These are phyloP conservation scores for Rosellinia necatrix DNA, from an alignment of 2,329 filamentous ascomycete species.

Conservation along the genomic window DNA sequence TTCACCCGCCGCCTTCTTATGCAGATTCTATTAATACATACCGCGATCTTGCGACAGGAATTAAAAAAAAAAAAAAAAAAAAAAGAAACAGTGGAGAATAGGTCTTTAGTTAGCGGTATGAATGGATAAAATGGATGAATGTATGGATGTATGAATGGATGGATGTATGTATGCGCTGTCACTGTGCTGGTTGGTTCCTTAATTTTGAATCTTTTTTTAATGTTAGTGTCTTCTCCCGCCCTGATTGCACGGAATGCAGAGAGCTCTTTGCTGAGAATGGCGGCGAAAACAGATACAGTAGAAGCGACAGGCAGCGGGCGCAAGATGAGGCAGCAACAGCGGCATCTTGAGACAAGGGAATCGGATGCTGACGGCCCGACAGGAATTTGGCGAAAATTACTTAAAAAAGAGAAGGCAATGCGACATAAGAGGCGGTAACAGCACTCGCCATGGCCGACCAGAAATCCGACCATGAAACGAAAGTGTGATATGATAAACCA, in stretches of 20 bases:
- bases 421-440: neutral
- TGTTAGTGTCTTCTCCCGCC: too few relatives aligned
- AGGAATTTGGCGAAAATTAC: neutral
- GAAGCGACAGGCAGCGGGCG: neutral
- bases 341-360: slow-evolving; percentile 18
- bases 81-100: slow-evolving; percentile 4
- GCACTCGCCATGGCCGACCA: neutral
- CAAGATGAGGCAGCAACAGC: slow-evolving; percentile 1
- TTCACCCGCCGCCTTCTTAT: slow-evolving; percentile 13
- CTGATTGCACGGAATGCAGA: too few relatives aligned
- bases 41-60: slow-evolving; percentile 15
- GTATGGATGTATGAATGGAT: neutral
- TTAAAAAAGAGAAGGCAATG: neutral
- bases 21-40: slow-evolving; percentile 19
- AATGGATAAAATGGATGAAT: too few relatives aligned
- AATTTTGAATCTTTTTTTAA: neutral
- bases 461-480: slow-evolving; percentile 2
- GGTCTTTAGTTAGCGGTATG: neutral
- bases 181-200: slow-evolving; percentile 21
- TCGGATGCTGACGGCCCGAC: slow-evolving; percentile 12
- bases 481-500: neutral
- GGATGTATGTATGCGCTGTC: slow-evolving; percentile 24
- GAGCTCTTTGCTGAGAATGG: too few relatives aligned
- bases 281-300: neutral
- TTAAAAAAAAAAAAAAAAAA: too few relatives aligned